A percentile compares a stretch with the other conserved stretches of the same genome.
These are phyloP conservation scores for Aspergillus tubingensis DNA, from an alignment of 2,329 filamentous ascomycete species.

Conservation along the genomic window DNA sequence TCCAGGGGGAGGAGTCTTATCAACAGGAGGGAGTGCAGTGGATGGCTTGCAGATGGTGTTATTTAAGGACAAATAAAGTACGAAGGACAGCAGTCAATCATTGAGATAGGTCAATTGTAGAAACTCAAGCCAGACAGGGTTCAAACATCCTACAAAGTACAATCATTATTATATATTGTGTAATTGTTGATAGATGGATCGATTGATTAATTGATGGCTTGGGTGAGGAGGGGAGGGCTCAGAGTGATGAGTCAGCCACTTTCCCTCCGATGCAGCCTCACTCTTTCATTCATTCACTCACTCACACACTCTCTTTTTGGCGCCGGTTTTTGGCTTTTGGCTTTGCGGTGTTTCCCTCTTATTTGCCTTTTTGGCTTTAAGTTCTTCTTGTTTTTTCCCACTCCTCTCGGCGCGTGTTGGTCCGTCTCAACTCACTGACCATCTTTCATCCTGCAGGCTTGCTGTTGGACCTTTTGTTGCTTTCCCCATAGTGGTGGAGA, in stretches of 20 bases:
- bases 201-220: background rate
- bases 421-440: background rate
- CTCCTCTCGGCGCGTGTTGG: background rate
- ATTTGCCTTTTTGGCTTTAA: background rate
- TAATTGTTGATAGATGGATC: no score
- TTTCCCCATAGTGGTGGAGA: slow-evolving; percentile 14
- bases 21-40: background rate
- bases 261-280: slow-evolving; percentile 1
- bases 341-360: background rate
- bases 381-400: background rate
- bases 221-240: no score
- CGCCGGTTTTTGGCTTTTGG: no score
- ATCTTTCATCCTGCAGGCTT: background rate
- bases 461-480: background rate
- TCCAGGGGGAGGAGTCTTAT: background rate
- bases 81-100: no score
- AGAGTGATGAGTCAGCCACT: slow-evolving; percentile 1
- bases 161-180: no score
- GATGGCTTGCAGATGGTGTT: background rate
- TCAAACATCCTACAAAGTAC: no score
- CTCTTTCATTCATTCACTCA: background rate
- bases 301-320: background rate
- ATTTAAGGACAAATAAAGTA: background rate
- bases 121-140: no score
- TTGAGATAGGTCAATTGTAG: no score